Base-by-base conservation (phyloP, 257 asterid genomes). In the Cynanchum wilfordii region DNA sequence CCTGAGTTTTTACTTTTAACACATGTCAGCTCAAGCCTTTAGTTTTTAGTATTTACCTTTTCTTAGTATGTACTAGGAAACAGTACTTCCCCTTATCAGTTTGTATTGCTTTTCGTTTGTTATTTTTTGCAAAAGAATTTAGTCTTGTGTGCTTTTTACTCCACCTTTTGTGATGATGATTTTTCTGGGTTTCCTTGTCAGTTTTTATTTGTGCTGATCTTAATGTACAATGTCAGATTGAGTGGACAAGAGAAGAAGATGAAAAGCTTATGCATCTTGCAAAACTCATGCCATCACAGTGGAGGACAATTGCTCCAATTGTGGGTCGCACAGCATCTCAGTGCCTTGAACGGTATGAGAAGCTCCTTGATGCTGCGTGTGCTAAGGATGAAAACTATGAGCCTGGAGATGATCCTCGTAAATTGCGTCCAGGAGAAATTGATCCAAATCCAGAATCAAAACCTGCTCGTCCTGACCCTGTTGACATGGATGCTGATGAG, bases 401-500 rank as follows among this genome's bases (percentile, higher is more conserved):
- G 70, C 83, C 96, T 33, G 91, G 89, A 50, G 99, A 95, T 77
- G 98, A 95, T 78, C 99, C 99, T 0, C 84, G 98, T 12, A 95
- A 95, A 77, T 75, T 95, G 82, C 96, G 96, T 15, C 99, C 99
- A 4, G 98, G 99, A 68, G 99, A 95, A 86, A 95, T 92, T 67
- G 99, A 95, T 80, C 99, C 99, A 49, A 92, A 95, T 79, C 99
- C 99, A 4, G 99, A 95, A 81, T 88, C 97, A 25, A 95, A 95
- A 78, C 98, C 99, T 69, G 97, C 99, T 45, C 97, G 99, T 56
- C 99, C 99, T 13, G 98, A 95, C 81, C 98, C 99, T 27, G 99
- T 92, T 72, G 99, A 92, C 74, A 95, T 92, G 99, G 99, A 95
- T 70, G 99, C 92, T 78, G 99, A 92, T 69, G 99, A 95, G 88